Conservation (phyloP, 192 early-diverging fungal species). For the Pilobolus umbonatus region DNA sequence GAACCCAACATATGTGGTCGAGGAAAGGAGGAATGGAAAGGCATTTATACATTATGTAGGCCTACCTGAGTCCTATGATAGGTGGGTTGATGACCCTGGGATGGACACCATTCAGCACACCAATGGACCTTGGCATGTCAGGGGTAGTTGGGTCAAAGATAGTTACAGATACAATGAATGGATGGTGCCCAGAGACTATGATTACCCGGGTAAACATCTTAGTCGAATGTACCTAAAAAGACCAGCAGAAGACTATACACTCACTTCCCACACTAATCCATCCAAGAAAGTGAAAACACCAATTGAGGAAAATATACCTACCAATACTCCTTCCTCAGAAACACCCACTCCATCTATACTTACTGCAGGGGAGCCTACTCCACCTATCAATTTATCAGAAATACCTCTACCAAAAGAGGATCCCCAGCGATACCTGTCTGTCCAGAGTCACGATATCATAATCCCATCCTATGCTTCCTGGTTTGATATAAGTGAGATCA, state of each 20-base stretch:
- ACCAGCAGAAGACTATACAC: background rate
- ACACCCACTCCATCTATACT: too few species aligned
- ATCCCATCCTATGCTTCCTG: conserved; percentile 93
- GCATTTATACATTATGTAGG: conserved; percentile 57
- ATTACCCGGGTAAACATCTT: background rate
- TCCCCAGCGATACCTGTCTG: conserved; percentile 56
- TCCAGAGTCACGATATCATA: conserved; percentile 73
- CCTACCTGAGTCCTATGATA: conserved; percentile 69
- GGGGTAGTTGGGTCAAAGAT: conserved; percentile 63
- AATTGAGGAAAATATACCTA: background rate
- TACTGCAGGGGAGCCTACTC: background rate
- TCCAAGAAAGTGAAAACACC: background rate
- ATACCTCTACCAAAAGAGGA: conserved; percentile 45
- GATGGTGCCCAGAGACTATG: conserved; percentile 49
- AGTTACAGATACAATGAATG: conserved; percentile 70
- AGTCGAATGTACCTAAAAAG: background rate
- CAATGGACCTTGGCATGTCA: conserved; percentile 55
- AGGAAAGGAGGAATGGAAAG: conserved; percentile 8
- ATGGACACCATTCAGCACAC: conserved; percentile 26
- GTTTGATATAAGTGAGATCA: conserved; percentile 77
- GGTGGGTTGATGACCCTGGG: conserved; percentile 33
- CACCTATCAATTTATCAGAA: conserved; percentile 1
- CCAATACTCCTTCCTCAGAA: background rate
- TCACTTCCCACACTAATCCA: background rate
- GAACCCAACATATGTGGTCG: background rate